A percentile compares a stretch with the other conserved stretches of the same genome.
These are phyloP conservation scores for Mycena galopus DNA, from an alignment of 768 basidiomycete genomes.

Conservation along the genomic window DNA sequence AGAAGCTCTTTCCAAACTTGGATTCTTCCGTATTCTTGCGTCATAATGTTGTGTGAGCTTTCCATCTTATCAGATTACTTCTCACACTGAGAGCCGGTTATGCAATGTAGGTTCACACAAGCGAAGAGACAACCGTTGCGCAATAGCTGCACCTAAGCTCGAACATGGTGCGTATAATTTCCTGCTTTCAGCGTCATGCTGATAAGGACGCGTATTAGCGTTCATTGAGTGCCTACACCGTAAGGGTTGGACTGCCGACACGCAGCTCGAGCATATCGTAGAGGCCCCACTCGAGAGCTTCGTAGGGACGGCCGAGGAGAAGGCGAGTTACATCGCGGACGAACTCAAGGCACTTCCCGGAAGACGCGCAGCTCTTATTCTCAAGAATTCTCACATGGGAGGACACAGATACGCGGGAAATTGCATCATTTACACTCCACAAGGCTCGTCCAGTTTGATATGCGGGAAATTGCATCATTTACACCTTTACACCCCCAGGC, in stretches of 20 bases:
- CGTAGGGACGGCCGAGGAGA: conserved; percentile 62
- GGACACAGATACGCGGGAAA: conserved; percentile 91
- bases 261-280: conserved; percentile 70
- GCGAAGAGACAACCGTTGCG: conserved; percentile 91
- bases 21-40: conserved; percentile 90
- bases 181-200: not conserved
- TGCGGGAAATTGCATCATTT: conserved; percentile 79
- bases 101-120: conserved; percentile 86
- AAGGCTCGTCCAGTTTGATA: conserved; percentile 93
- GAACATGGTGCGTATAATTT: conserved; percentile 69
- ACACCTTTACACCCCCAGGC: conserved; percentile 88
- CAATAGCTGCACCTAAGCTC: conserved; percentile 87
- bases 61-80: conserved; percentile 22
- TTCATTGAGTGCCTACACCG: conserved; percentile 73
- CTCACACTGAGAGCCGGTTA: conserved; percentile 29
- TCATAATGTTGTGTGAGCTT: conserved; percentile 87
- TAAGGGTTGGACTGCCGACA: conserved; percentile 83
- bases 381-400: conserved; percentile 91
- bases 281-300: conserved; percentile 74
- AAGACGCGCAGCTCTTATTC: conserved; percentile 85
- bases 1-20: conserved; percentile 73
- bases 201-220: conserved; percentile 51
- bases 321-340: conserved; percentile 66
- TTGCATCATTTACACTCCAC: conserved; percentile 82
- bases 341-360: conserved; percentile 64